Evolutionary conservation across 352 stramenopile species (phyloP), one percentile per base, ranked within the genome.

Genomic region (Pythium monospermum): DNA sequence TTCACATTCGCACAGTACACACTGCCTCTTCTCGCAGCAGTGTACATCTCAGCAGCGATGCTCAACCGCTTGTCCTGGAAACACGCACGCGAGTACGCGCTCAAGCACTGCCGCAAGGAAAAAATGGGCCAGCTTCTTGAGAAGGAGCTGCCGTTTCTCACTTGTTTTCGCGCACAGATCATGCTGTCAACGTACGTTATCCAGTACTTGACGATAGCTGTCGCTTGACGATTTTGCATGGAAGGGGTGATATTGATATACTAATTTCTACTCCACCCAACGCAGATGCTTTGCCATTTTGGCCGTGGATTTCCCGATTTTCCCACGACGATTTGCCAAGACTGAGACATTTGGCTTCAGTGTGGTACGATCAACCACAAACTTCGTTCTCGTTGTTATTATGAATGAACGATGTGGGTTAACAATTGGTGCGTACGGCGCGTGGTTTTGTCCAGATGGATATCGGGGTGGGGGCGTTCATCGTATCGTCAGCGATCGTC

Each of bases 221-320:
- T 26, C 1, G 44, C 19, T n/a, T n/a, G n/a, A n/a, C n/a, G n/a
- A n/a, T n/a, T n/a, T n/a, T n/a, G n/a, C n/a, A n/a, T n/a, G n/a
- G n/a, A n/a, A n/a, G n/a, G n/a, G n/a, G n/a, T n/a, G n/a, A n/a
- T n/a, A n/a, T n/a, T n/a, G n/a, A n/a, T n/a, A n/a, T n/a, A n/a
- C n/a, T n/a, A n/a, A n/a, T n/a, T n/a, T n/a, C n/a, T n/a, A n/a
- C n/a, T n/a, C n/a, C n/a, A n/a, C n/a, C 16, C n/a, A 16, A 21
- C 2, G 11, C 26, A 94, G 81, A 6, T 89, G 77, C 28, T 87
- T 94, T 28, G 83, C 85, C 31, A 99, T 99, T 49, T 68, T 99
- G n/a, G 96, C 96, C 2, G 95, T 99, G 4, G 97, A 99, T 53
- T 99, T 99, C 69, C 83, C 76, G 8, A 51, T 98, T 6, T 99